Evolutionary conservation across 306 rosid genomes (phyloP).

Genomic region (Cucumis sativus): DNA sequence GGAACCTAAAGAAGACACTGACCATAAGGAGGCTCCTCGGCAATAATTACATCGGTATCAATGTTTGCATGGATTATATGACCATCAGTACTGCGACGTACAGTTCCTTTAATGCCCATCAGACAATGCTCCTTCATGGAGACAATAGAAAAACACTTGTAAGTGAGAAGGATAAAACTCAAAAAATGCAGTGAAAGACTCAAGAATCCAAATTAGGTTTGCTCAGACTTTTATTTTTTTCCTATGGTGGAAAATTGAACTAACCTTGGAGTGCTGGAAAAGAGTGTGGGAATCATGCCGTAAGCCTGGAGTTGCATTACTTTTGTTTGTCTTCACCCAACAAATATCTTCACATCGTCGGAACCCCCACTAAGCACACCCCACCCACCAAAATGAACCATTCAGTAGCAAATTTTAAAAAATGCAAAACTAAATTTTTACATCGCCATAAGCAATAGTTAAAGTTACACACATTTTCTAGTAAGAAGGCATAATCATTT

Average conservation of each 20-base stretch:
- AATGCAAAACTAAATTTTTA: neutral
- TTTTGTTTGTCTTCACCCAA: conserved; percentile 98
- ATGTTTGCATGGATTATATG: conserved; percentile 98
- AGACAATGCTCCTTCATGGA: conserved; percentile 84
- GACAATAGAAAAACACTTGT: neutral
- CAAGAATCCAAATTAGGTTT: conserved; percentile 8
- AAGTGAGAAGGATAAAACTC: neutral
- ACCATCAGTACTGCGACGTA: conserved; percentile 98
- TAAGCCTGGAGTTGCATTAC: conserved; percentile 75
- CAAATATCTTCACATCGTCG: conserved; percentile 99
- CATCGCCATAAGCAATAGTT: conserved; percentile 6
- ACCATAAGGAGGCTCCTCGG: conserved; percentile 99
- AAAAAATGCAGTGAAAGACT: neutral
- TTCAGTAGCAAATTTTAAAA: neutral
- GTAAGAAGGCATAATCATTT: conserved; percentile 7
- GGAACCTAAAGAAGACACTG: conserved; percentile 21
- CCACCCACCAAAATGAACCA: conserved; percentile 17
- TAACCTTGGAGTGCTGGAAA: conserved; percentile 97
- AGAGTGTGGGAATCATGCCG: conserved; percentile 93
- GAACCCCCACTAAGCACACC: conserved; percentile 81
- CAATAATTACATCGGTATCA: conserved; percentile 93
- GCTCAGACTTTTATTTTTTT: neutral
- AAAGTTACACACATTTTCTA: neutral
- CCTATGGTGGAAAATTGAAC: conserved; percentile 2
- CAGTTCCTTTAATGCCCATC: conserved; percentile 99